Evolutionary conservation across 2,329 filamentous ascomycete genomes (phyloP).

Genomic region (Penicillium sp.): DNA sequence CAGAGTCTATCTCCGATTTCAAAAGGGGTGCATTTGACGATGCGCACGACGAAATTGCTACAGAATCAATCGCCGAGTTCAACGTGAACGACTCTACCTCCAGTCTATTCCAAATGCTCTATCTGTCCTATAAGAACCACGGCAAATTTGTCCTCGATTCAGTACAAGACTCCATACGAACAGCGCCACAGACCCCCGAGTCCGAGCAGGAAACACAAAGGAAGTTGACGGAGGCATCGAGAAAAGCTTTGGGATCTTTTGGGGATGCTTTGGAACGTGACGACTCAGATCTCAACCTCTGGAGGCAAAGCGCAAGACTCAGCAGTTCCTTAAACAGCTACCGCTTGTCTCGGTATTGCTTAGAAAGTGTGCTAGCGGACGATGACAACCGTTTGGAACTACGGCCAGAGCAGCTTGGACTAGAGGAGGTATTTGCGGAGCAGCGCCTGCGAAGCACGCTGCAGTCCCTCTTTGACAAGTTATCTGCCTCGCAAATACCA

Average conservation of each 20-base stretch:
- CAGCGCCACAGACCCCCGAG: conserved; percentile 15
- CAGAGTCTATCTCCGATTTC: conserved; percentile 82
- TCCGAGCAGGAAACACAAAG: conserved; percentile 12
- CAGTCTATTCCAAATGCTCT: conserved; percentile 83
- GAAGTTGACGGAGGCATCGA: conserved; percentile 38
- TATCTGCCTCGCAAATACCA: conserved; percentile 54
- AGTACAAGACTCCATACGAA: conserved; percentile 54
- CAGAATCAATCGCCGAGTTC: conserved; percentile 47
- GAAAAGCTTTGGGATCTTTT: conserved; percentile 52
- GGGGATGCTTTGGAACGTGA: conserved; percentile 63
- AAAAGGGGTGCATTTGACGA: conserved; percentile 62
- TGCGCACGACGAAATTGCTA: conserved; percentile 23
- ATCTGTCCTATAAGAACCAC: conserved; percentile 92
- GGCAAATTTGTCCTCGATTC: conserved; percentile 86
- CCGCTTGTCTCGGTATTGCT: conserved; percentile 59
- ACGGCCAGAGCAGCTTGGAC: conserved; percentile 55
- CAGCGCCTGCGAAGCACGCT: conserved; percentile 53
- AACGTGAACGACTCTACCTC: conserved; percentile 70
- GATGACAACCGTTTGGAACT: conserved; percentile 57
- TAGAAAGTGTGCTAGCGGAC: conserved; percentile 62
- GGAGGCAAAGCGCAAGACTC: conserved; percentile 60
- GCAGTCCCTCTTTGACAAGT: conserved; percentile 51
- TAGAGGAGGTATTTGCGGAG: conserved; percentile 55
- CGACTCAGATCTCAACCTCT: conserved; percentile 62
- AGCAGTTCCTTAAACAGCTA: conserved; percentile 57